Conservation (phyloP, 805 yeast species). For the Saturnispora saitoi region DNA sequence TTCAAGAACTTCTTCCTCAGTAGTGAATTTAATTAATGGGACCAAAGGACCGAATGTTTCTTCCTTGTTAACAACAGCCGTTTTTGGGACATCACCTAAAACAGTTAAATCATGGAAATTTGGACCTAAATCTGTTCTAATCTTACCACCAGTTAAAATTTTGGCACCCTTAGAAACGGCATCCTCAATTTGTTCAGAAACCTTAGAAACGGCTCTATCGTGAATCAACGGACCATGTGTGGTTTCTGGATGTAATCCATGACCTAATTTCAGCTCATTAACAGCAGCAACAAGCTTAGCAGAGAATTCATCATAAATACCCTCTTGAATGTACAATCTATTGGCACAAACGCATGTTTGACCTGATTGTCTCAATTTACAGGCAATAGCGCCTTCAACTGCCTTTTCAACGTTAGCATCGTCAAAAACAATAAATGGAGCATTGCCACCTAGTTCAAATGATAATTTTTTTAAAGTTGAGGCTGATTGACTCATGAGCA, state of each 20-base stretch:
- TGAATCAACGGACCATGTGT: constrained; percentile 94
- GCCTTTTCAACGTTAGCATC: constrained; percentile 78
- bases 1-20: constrained; percentile 71
- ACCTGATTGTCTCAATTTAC: constrained; percentile 91
- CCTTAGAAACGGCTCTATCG: constrained; percentile 66
- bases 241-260: constrained; percentile 68
- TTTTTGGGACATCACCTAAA: constrained; percentile 59
- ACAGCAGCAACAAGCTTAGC: constrained; percentile 48
- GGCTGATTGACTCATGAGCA: constrained; percentile 80
- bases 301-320: constrained; percentile 69
- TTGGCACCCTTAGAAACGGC: constrained; percentile 84
- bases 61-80: constrained; percentile 62
- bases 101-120: constrained; percentile 63
- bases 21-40: constrained; percentile 69
- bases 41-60: constrained; percentile 92
- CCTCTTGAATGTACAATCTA: constrained; percentile 80
- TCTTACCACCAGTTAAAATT: constrained; percentile 56
- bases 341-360: constrained; percentile 96
- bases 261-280: constrained; percentile 56
- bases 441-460: constrained; percentile 93
- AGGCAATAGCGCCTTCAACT: constrained; percentile 63
- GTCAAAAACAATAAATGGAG: constrained; percentile 81
- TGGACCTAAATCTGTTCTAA: constrained; percentile 29
- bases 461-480: constrained; percentile 84
- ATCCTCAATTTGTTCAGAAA: constrained; percentile 63